A percentile compares a stretch with the other conserved stretches of the same genome.
phyloP scores from a whole-genome alignment of 2,329 filamentous ascomycete genomes.

The Aphanocladium album region DNA sequence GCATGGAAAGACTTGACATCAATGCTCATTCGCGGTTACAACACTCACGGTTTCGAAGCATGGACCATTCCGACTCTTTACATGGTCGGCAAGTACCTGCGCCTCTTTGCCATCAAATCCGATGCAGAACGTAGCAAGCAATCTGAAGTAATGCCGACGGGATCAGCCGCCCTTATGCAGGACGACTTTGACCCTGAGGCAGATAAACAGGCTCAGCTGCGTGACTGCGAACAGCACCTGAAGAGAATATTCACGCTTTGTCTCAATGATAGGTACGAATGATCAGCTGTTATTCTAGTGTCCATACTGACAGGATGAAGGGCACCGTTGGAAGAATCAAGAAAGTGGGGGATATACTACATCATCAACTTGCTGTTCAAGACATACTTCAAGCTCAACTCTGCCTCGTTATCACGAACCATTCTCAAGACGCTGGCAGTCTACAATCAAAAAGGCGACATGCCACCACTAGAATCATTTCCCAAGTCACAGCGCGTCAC shows the following conservation, averaged over 20 bases:
- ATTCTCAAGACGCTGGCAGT: conserved; percentile 80
- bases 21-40: conserved; percentile 74
- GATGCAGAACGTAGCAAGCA: conserved; percentile 60
- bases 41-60: conserved; percentile 67
- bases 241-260: conserved; percentile 92
- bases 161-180: conserved; percentile 49
- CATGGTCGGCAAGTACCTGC: conserved; percentile 76
- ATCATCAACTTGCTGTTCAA: conserved; percentile 95
- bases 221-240: conserved; percentile 84
- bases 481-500: conserved; percentile 89
- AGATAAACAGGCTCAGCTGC: conserved; percentile 77
- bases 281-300: conserved; percentile 11
- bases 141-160: conserved; percentile 28
- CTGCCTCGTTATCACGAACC: conserved; percentile 82
- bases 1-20: conserved; percentile 83
- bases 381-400: conserved; percentile 95
- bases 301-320: conserved; percentile 35
- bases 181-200: conserved; percentile 77
- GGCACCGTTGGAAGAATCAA: conserved; percentile 77
- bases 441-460: conserved; percentile 63
- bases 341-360: conserved; percentile 98
- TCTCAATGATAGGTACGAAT: conserved; percentile 72
- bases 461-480: conserved; percentile 74
- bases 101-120: conserved; percentile 84
- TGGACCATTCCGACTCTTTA: conserved; percentile 95